Evolutionary conservation across 192 early-diverging fungal genomes (phyloP), one percentile per base, ranked within the genome.

Genomic region (Dissophora globulifera): DNA sequence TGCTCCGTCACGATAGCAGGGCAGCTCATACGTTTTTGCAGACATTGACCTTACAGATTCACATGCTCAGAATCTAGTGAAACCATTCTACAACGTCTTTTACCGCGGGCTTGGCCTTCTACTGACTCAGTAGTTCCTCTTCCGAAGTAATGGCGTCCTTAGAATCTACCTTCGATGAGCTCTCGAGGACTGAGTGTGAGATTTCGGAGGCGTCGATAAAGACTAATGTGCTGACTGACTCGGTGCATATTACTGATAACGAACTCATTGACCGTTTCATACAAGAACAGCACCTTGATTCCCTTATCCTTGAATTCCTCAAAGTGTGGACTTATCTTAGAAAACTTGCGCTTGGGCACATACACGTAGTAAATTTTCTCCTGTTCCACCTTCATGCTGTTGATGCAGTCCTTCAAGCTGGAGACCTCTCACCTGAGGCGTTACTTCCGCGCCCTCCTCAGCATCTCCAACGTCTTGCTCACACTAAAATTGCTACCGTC

Each of bases 1-100:
- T 90, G 91, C 69, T 91, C 90, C 26, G 86, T 82, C 17, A 92
- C 89, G 40, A 93, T 85, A 2, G 91, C 91, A 15, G 92, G 92
- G 50, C 88, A 86, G 42, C 85, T 91, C 67, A 86, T 88, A 54
- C 84, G 82, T 50, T 90, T 31, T 86, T 86, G n/a, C 88, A 86
- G 11, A 91, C 85, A 62, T 88, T 85, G 19, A 93, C 90, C 47
- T 88, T 92, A 50, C 90, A 88, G 26, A 78, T 67, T 31, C 84
- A 69, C 58, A 59, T 80, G 26, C 91, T 91, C 19, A 93, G 74
- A 19, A 69, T 84, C 11, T 75, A 46, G 26, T 86, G 67, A 60
- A 93, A 85, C 90, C 91, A 93, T 1, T 69, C 64, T 10, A 80
- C 81, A 53, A 89, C 78, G 11, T 69, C 78, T 31, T 82, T 81